A percentile compares a stretch with the other conserved stretches of the same genome.
Evolutionary conservation across 257 asterid species (phyloP).

Genomic region (Salvia splendens): DNA sequence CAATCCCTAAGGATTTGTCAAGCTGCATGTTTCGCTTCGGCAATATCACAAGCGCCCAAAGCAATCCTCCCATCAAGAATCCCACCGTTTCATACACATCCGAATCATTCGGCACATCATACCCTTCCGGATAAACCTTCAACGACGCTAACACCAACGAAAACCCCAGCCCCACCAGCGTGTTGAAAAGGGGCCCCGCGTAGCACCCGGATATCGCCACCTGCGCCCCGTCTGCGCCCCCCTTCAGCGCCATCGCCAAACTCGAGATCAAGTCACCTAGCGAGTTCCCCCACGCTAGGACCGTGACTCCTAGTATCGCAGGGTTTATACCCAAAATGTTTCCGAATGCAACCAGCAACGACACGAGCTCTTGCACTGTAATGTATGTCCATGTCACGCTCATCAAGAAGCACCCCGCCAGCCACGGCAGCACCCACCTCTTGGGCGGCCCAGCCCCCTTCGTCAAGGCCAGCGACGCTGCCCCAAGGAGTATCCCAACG

Average conservation of each 20-base stretch:
- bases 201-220: conserved; percentile 84
- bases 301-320: conserved; percentile 74
- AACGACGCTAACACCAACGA: conserved; percentile 65
- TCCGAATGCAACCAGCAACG: conserved; percentile 59
- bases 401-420: conserved; percentile 67
- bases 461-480: conserved; percentile 41
- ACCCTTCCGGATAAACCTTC: conserved; percentile 53
- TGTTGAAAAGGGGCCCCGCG: conserved; percentile 81
- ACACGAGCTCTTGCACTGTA: conserved; percentile 64
- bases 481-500: conserved; percentile 51
- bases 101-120: conserved; percentile 44
- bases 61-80: conserved; percentile 68
- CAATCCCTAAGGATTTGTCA: conserved; percentile 57
- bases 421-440: conserved; percentile 58
- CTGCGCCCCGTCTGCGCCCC: conserved; percentile 70
- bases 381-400: conserved; percentile 75
- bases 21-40: conserved; percentile 61
- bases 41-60: conserved; percentile 76
- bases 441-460: conserved; percentile 56
- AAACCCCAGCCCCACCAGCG: conserved; percentile 71
- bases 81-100: conserved; percentile 68
- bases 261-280: conserved; percentile 74
- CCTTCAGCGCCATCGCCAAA: conserved; percentile 60
- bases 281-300: conserved; percentile 93
- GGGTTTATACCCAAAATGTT: conserved; percentile 61